phyloP scores from a whole-genome alignment of 108 stramenopile species.

The Pelagomonas calceolata region DNA sequence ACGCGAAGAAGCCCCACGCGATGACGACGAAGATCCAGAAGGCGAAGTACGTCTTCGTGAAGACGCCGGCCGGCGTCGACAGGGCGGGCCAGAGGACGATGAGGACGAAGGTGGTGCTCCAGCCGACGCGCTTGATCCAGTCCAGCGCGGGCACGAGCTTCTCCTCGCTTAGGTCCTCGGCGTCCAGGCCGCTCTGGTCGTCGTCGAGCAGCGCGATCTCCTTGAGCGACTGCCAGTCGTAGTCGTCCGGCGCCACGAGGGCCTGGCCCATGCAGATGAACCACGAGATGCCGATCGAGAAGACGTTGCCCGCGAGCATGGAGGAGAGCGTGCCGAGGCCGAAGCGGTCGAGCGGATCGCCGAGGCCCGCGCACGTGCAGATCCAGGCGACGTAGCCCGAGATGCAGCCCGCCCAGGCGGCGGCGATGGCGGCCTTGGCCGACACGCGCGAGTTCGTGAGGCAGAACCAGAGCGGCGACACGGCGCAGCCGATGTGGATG shows the following conservation, averaged over 20 bases:
- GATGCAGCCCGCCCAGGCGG: conserved; percentile 63
- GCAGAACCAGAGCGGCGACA: conserved; percentile 72
- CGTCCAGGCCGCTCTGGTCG: conserved; percentile 54
- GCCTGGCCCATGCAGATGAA: conserved; percentile 59
- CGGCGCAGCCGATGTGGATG: conserved; percentile 76
- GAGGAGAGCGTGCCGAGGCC: conserved; percentile 68
- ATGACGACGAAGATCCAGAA: conserved; percentile 80
- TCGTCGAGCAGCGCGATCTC: conserved; percentile 60
- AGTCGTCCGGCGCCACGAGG: conserved; percentile 67
- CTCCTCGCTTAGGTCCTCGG: conserved; percentile 47
- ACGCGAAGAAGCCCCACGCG: conserved; percentile 72
- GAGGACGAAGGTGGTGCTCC: conserved; percentile 59
- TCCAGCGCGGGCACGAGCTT: conserved; percentile 46
- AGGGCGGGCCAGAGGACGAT: conserved; percentile 75
- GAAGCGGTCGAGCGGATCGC: conserved; percentile 45
- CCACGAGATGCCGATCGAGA: conserved; percentile 63
- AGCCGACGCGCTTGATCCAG: conserved; percentile 72
- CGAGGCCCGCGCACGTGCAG: conserved; percentile 43
- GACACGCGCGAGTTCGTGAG: conserved; percentile 70
- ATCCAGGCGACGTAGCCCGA: conserved; percentile 66
- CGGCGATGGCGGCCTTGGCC: conserved; percentile 68
- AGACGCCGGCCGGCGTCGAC: conserved; percentile 71
- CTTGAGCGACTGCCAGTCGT: conserved; percentile 53
- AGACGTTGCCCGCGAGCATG: conserved; percentile 78
- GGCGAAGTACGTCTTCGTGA: conserved; percentile 62